Evolutionary conservation across 169 alveolate species (phyloP), one percentile per base, ranked within the genome.

Genomic region (Pseudocohnilembus persalinus): DNA sequence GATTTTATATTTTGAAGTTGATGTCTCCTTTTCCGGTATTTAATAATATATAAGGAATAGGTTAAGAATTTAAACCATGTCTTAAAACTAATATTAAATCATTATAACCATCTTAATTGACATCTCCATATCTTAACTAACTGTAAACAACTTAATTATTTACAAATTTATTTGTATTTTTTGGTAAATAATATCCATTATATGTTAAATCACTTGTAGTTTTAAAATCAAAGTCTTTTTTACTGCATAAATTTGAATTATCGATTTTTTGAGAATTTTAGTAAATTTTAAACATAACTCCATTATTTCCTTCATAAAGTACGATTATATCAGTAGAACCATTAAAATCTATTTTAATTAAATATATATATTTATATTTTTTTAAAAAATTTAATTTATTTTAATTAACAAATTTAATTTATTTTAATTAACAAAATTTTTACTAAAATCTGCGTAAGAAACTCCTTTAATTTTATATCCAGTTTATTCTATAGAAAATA

Each of bases 41-140:
- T 1, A 63, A 63, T 28, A 63, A 73, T 35, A 63, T 64, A 32
- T 31, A 25, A 27, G 32, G 77, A 30, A 0, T 63, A 63, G 0
- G 84, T 49, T 6, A 35, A 49, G 30, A 35, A 63, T 64, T 79
- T 64, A 35, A 77, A 33, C 20, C 68, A 49, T 49, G 4, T 49
- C 20, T 11, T 49, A 49, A 49, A 49, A 49, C 68, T 11, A 49
- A 11, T 0, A 86, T 33, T 35, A 83, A 77, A 49, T 83, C 90
- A 34, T 85, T 85, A 31, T 29, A 31, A 29, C 90, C 90, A 31
- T 34, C 83, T 25, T 75, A 83, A 29, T 75, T 29, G 34, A 80
- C 34, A 81, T 86, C 90, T 74, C 83, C 87, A 73, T 80, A 78
- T 86, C 90, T 86, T 1, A 86, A 34, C 63, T 77, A n/a, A 11